phyloP scores from a whole-genome alignment of 2,329 filamentous ascomycete species.

The Neopestalotiopsis sp. region DNA sequence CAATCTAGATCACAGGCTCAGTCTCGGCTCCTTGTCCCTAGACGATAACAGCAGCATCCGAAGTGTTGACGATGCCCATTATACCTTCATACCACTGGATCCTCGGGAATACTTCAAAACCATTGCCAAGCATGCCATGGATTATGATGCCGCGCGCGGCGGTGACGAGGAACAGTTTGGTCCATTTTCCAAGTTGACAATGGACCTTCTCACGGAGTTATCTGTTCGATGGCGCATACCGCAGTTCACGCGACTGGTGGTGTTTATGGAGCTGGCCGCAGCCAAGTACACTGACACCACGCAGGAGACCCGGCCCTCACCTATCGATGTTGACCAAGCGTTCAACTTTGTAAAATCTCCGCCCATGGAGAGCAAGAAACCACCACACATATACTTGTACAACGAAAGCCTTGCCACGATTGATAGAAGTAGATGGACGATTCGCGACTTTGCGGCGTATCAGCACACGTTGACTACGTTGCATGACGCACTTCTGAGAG shows the following conservation, averaged over 20 bases:
- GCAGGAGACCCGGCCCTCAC: slow-evolving; percentile 54
- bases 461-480: slow-evolving; percentile 76
- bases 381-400: slow-evolving; percentile 60
- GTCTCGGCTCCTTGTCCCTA: slow-evolving; percentile 70
- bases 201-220: slow-evolving; percentile 84
- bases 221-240: slow-evolving; percentile 90
- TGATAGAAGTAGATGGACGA: slow-evolving; percentile 68
- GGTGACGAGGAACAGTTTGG: slow-evolving; percentile 54
- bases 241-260: slow-evolving; percentile 77
- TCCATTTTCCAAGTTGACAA: slow-evolving; percentile 76
- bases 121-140: slow-evolving; percentile 78
- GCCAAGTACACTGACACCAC: slow-evolving; percentile 88
- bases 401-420: slow-evolving; percentile 58
- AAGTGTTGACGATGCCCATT: slow-evolving; percentile 68
- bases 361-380: slow-evolving; percentile 68
- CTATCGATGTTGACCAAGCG: slow-evolving; percentile 81
- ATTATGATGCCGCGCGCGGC: slow-evolving; percentile 65
- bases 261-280: slow-evolving; percentile 83
- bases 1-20: slow-evolving; percentile 70
- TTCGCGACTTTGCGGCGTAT: slow-evolving; percentile 73
- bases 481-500: slow-evolving; percentile 82
- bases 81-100: slow-evolving; percentile 89
- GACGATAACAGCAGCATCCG: slow-evolving; percentile 58
- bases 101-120: slow-evolving; percentile 83
- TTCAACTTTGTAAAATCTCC: slow-evolving; percentile 84